These are phyloP conservation scores for Irpex sp. DNA, from an alignment of 1,284 basidiomycete species.

Conservation along the genomic window DNA sequence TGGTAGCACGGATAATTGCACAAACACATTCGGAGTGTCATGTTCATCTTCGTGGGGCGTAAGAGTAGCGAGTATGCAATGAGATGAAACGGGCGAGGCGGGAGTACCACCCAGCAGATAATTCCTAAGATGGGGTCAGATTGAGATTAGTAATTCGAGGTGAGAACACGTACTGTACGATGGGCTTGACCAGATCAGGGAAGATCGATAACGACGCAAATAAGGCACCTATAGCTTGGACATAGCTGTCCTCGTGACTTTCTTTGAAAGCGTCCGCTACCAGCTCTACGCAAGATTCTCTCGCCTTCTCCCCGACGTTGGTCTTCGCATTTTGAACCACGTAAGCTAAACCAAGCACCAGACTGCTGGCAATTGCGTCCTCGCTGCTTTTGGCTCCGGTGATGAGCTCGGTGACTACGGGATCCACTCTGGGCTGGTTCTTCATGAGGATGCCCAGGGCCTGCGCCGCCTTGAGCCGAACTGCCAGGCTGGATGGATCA, in stretches of 20 bases:
- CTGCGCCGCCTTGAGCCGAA: slow-evolving; percentile 79
- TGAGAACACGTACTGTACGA: slow-evolving; percentile 59
- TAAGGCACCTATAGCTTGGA: slow-evolving; percentile 65
- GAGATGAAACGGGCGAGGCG: slow-evolving; percentile 58
- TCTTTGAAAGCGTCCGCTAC: slow-evolving; percentile 80
- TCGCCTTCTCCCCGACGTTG: slow-evolving; percentile 77
- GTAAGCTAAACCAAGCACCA: slow-evolving; percentile 73
- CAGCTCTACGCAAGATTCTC: slow-evolving; percentile 72
- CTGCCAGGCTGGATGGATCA: slow-evolving; percentile 76
- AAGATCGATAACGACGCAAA: slow-evolving; percentile 67
- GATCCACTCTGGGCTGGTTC: slow-evolving; percentile 81
- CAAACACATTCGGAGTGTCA: slow-evolving; percentile 56
- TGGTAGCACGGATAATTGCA: slow-evolving; percentile 57
- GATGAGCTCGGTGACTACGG: slow-evolving; percentile 87
- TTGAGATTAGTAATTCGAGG: not conserved
- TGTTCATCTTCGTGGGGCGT: slow-evolving; percentile 41
- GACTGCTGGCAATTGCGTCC: slow-evolving; percentile 72
- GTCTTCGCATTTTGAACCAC: slow-evolving; percentile 73
- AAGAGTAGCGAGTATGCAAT: slow-evolving; percentile 65
- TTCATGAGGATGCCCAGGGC: slow-evolving; percentile 93
- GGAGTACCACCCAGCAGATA: slow-evolving; percentile 62
- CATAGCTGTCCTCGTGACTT: slow-evolving; percentile 73
- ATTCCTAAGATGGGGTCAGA: slow-evolving; percentile 31
- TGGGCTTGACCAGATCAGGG: slow-evolving; percentile 60
- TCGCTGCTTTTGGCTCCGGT: slow-evolving; percentile 67